Conservation (phyloP, 129 eudicot genomes). For the Silybum marianum region DNA sequence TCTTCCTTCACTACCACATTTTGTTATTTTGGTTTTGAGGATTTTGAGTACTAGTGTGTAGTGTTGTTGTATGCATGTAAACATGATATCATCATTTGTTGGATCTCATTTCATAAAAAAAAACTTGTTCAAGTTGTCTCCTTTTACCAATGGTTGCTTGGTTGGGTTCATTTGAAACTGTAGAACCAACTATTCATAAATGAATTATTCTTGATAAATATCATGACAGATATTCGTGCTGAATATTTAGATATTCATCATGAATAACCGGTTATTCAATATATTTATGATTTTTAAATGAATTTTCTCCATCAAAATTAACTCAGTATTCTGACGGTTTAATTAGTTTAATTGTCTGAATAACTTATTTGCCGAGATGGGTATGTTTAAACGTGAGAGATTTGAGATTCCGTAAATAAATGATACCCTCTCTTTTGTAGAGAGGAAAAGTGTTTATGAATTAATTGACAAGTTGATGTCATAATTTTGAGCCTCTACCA, state of each 20-base stretch:
- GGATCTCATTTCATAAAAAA: neutral
- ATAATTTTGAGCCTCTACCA: no score
- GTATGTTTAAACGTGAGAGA: neutral
- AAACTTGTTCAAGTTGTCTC: neutral
- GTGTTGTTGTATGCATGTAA: neutral
- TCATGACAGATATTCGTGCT: neutral
- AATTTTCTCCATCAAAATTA: neutral
- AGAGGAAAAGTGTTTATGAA: no score
- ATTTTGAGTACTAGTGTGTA: neutral
- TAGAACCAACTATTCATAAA: neutral
- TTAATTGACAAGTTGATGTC: no score
- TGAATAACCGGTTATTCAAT: neutral
- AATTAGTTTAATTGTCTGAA: neutral
- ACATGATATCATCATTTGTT: neutral
- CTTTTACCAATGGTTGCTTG: neutral
- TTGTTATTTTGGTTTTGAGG: neutral
- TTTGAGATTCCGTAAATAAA: no score
- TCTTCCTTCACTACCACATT: neutral
- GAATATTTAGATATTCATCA: neutral
- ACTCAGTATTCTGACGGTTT: neutral
- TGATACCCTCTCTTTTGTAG: no score
- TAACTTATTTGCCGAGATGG: neutral
- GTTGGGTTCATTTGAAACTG: neutral
- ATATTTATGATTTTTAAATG: neutral
- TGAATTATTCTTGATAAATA: neutral